These are phyloP conservation scores for Penicillium sp. DNA, from an alignment of 2,329 filamentous ascomycete genomes.

Conservation along the genomic window DNA sequence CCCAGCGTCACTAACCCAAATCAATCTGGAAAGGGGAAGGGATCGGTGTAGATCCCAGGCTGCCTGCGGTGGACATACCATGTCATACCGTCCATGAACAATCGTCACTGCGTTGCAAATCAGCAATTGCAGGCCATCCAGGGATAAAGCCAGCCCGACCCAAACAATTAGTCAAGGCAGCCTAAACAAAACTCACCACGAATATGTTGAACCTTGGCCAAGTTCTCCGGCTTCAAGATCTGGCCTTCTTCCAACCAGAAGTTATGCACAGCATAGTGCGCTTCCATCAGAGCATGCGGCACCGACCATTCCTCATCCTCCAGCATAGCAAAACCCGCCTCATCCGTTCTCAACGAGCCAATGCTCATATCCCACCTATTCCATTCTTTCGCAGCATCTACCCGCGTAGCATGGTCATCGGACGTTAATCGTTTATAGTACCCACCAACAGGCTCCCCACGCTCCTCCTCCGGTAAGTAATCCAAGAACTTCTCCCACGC, in stretches of 20 bases:
- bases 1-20: conserved; percentile 35
- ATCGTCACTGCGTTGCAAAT: conserved; percentile 40
- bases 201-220: conserved; percentile 38
- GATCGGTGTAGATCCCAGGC: conserved; percentile 46
- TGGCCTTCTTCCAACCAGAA: conserved; percentile 45
- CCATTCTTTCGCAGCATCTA: conserved; percentile 37
- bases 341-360: conserved; percentile 26
- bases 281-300: conserved; percentile 44
- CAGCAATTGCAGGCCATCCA: too few species aligned
- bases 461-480: conserved; percentile 39
- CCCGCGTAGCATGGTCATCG: conserved; percentile 26
- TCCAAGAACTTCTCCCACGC: conserved; percentile 37
- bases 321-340: conserved; percentile 21
- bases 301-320: conserved; percentile 33
- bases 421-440: conserved; percentile 45
- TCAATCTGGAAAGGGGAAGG: conserved; percentile 34
- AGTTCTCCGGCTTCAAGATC: conserved; percentile 34
- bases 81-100: conserved; percentile 48
- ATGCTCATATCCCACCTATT: conserved; percentile 38
- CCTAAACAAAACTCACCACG: conserved; percentile 23
- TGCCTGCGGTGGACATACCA: conserved; percentile 46
- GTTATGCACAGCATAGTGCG: conserved; percentile 45
- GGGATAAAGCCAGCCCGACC: too few species aligned
- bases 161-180: too few species aligned
- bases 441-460: conserved; percentile 34